Conservation (phyloP, 306 rosid genomes). For the Vicia faba region DNA sequence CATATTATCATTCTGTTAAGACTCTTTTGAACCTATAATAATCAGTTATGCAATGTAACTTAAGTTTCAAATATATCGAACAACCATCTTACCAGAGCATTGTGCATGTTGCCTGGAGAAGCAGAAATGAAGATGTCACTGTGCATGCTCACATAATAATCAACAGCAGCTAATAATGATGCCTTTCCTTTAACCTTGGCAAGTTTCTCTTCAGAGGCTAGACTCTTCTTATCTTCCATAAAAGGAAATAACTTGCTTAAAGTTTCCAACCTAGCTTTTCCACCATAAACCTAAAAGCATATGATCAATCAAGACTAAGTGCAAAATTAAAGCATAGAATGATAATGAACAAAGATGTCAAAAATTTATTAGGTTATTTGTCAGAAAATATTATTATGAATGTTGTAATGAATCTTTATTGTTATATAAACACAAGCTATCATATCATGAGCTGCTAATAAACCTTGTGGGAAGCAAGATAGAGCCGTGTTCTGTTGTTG, state of each 20-base stretch:
- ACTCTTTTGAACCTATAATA: slow-evolving; percentile 6
- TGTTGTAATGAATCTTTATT: slow-evolving; percentile 18
- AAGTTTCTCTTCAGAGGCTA: slow-evolving; percentile 65
- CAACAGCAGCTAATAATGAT: slow-evolving; percentile 84
- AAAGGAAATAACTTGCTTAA: slow-evolving; percentile 72
- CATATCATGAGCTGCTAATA: slow-evolving; percentile 14
- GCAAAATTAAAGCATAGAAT: slow-evolving; percentile 4
- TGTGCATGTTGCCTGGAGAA: slow-evolving; percentile 99
- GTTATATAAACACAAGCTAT: slow-evolving; percentile 24
- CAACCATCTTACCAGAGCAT: slow-evolving; percentile 73
- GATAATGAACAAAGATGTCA: neutral
- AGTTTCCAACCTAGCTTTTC: slow-evolving; percentile 81
- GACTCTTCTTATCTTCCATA: slow-evolving; percentile 92
- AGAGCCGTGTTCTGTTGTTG: slow-evolving; percentile 82
- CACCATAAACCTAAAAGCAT: slow-evolving; percentile 81
- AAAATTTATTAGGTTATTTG: slow-evolving; percentile 12
- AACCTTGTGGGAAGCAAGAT: slow-evolving; percentile 99
- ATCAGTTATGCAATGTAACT: slow-evolving; percentile 7
- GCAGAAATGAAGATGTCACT: slow-evolving; percentile 95
- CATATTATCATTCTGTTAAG: slow-evolving; percentile 16
- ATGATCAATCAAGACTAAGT: slow-evolving; percentile 31
- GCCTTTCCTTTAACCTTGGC: slow-evolving; percentile 85
- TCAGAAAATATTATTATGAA: slow-evolving; percentile 16
- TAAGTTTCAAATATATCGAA: slow-evolving; percentile 25
- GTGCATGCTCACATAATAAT: slow-evolving; percentile 91